Percentiles rank a stretch among this genome's conserved stretches.
phyloP scores from a whole-genome alignment of 2,329 filamentous ascomycete species.

The Colletotrichum sp. region DNA sequence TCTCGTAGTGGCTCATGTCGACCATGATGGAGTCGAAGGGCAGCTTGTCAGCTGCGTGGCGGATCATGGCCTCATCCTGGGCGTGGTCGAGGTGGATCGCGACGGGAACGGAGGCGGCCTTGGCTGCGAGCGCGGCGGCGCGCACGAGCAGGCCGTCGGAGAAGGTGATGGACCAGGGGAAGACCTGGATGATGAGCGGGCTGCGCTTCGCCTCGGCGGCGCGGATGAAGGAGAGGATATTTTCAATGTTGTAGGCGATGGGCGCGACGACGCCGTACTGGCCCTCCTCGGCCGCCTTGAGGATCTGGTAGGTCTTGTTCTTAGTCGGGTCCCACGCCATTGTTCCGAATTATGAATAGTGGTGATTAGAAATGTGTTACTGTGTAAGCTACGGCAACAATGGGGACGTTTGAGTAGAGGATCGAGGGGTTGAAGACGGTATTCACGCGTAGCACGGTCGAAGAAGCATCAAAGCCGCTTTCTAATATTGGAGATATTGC shows the following conservation, averaged over 20 bases:
- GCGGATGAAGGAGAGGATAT: constrained; percentile 68
- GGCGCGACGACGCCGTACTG: constrained; percentile 59
- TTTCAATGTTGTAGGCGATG: constrained; percentile 69
- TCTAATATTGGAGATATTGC: neutral
- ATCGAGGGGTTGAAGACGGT: neutral
- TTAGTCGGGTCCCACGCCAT: constrained; percentile 25
- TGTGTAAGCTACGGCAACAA: neutral
- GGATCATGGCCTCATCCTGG: constrained; percentile 63
- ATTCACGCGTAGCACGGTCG: neutral
- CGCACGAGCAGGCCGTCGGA: constrained; percentile 57
- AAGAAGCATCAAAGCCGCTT: neutral
- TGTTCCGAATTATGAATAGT: neutral
- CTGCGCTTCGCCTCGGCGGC: constrained; percentile 70
- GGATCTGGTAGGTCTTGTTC: constrained; percentile 41
- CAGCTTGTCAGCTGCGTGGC: constrained; percentile 56
- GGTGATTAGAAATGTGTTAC: neutral
- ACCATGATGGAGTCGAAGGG: constrained; percentile 77
- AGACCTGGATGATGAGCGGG: constrained; percentile 72
- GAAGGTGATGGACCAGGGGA: constrained; percentile 73
- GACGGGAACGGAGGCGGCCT: constrained; percentile 60
- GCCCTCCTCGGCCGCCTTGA: constrained; percentile 55
- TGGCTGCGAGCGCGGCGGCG: constrained; percentile 58
- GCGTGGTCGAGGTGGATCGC: constrained; percentile 71
- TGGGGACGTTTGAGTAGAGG: neutral
- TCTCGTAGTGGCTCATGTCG: constrained; percentile 77